A percentile compares a stretch with the other conserved stretches of the same genome.
Conservation (phyloP, 441 rosid genomes). For the Adansonia gregorii region DNA sequence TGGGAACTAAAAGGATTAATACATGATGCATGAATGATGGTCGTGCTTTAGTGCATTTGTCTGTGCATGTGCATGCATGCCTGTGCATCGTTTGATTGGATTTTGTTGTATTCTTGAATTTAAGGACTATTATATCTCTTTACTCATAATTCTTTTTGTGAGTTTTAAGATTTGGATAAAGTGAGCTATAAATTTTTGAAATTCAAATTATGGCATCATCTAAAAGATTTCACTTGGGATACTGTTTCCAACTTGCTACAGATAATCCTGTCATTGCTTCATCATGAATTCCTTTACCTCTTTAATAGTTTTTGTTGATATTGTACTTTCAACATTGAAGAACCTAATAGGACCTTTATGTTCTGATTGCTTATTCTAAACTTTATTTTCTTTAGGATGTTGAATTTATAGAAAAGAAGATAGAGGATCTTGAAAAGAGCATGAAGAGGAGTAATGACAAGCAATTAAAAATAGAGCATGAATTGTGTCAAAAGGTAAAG, state of each 20-base stretch:
- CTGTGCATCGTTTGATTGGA: not conserved
- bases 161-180: not conserved
- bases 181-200: not conserved
- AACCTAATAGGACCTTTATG: not conserved
- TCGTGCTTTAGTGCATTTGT: not conserved
- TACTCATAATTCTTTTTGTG: not conserved
- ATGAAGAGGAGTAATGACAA: constrained; percentile 99
- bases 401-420: constrained; percentile 78
- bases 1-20: not conserved
- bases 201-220: constrained; percentile 4
- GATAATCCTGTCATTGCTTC: not conserved
- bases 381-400: constrained; percentile 60
- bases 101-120: not conserved
- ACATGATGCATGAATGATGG: not conserved
- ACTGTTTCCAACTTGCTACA: not conserved
- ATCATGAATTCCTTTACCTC: constrained; percentile 9
- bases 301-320: constrained; percentile 1
- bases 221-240: not conserved
- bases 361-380: constrained; percentile 9
- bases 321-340: not conserved
- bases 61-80: not conserved
- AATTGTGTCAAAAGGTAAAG: constrained; percentile 73
- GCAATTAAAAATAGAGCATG: constrained; percentile 83
- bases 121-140: not conserved
- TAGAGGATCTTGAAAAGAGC: constrained; percentile 95